phyloP scores from a whole-genome alignment of 495 filamentous ascomycete genomes.

The Tetracladium setigerum region DNA sequence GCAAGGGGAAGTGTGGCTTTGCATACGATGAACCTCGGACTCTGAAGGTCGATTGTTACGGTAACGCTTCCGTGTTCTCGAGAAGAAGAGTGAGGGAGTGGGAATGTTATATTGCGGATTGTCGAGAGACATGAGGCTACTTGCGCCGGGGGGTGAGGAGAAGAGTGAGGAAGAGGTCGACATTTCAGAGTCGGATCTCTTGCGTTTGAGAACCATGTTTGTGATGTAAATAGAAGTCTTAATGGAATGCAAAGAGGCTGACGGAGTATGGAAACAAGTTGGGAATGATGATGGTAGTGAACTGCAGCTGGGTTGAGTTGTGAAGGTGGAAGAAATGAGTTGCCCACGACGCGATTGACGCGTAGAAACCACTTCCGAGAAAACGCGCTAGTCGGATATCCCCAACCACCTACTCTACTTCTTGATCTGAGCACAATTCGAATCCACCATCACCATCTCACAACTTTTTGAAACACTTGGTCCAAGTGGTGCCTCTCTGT shows the following conservation, averaged over 20 bases:
- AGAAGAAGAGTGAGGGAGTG: slow-evolving; percentile 13
- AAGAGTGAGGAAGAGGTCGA: slow-evolving; percentile 15
- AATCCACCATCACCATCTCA: slow-evolving; percentile 6
- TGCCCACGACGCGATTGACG: slow-evolving; percentile 1
- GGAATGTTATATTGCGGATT: slow-evolving; percentile 7
- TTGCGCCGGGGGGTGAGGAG: slow-evolving; percentile 10
- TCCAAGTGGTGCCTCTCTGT: too few species aligned
- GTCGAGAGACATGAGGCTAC: slow-evolving; percentile 14
- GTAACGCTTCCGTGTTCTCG: slow-evolving; percentile 19
- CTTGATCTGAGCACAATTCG: too few species aligned
- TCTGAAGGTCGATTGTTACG: slow-evolving; percentile 22
- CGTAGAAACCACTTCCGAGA: not conserved
- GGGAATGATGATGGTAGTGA: not conserved
- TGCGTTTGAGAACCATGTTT: slow-evolving; percentile 21
- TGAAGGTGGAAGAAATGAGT: not conserved
- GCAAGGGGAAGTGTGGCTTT: not conserved
- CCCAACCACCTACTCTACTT: not conserved
- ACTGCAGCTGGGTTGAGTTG: not conserved
- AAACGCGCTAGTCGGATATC: slow-evolving; percentile 1
- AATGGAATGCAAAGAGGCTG: not conserved
- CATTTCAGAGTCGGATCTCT: slow-evolving; percentile 21
- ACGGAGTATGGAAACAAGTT: not conserved
- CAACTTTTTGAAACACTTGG: too few species aligned
- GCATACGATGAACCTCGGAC: slow-evolving; percentile 15
- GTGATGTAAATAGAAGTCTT: not conserved